Conservation (phyloP, 129 eudicot genomes). For the Tanacetum coccineum region DNA sequence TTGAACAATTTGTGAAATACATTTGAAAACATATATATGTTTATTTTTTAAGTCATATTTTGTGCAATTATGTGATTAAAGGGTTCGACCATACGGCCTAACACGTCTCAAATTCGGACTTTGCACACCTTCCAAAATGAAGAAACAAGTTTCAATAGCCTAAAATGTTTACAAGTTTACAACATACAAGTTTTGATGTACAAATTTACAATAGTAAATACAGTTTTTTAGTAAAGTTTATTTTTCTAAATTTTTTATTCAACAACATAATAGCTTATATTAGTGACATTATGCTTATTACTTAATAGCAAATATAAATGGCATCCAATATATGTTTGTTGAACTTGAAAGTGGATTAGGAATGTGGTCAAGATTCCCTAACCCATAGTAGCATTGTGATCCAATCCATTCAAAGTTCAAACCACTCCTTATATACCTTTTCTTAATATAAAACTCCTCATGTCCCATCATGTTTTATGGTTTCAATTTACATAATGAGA, state of each 20-base stretch:
- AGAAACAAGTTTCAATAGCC: too few relatives aligned
- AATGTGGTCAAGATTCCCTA: slow-evolving; percentile 23
- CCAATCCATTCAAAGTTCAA: slow-evolving; percentile 27
- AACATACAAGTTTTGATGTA: neutral
- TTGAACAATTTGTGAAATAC: too few relatives aligned
- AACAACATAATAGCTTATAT: neutral
- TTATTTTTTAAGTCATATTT: too few relatives aligned
- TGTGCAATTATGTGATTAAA: too few relatives aligned
- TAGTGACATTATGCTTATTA: neutral
- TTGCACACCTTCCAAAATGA: too few relatives aligned
- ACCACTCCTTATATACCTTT: slow-evolving; percentile 29
- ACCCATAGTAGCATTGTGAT: slow-evolving; percentile 24
- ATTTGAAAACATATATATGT: too few relatives aligned
- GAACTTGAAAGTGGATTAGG: slow-evolving; percentile 36
- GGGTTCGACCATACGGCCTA: too few relatives aligned
- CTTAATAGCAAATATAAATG: neutral
- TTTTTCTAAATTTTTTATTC: neutral
- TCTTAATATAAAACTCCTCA: slow-evolving; percentile 18
- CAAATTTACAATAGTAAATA: neutral
- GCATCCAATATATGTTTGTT: slow-evolving; percentile 14
- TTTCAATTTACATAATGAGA: neutral
- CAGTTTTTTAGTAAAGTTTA: too few relatives aligned
- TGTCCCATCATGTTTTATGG: slow-evolving; percentile 19
- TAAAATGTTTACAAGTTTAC: too few relatives aligned
- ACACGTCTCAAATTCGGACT: too few relatives aligned